Conservation (phyloP, 2,329 filamentous ascomycete species). For the Ophioceras dolichostomum region DNA sequence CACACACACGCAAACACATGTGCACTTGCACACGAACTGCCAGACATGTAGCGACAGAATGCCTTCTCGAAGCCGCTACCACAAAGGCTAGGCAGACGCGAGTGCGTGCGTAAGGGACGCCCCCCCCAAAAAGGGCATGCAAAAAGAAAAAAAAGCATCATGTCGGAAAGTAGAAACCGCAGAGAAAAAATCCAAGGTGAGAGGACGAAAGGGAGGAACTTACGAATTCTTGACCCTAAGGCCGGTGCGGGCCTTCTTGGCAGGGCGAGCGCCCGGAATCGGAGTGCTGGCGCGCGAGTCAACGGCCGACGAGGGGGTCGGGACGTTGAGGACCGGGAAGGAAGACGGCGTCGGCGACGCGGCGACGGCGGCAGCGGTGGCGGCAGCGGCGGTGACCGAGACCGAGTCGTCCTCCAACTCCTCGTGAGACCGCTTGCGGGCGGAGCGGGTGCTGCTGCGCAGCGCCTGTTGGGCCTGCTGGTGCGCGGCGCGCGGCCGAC, state of each 20-base stretch:
- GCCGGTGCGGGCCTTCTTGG: conserved; percentile 48
- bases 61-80: no score
- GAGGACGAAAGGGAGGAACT: no score
- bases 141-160: conserved; percentile 4
- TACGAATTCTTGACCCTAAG: conserved; percentile 59
- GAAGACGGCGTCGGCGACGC: conserved; percentile 39
- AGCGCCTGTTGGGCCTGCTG: no score
- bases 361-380: no score
- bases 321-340: conserved; percentile 33
- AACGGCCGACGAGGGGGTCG: conserved; percentile 23
- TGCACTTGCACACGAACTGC: no score
- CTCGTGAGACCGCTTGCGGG: conserved; percentile 39
- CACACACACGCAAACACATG: no score
- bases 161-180: conserved; percentile 2
- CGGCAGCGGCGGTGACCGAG: no score
- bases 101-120: no score
- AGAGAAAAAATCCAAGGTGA: no score
- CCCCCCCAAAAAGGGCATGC: no score
- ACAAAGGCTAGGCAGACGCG: no score
- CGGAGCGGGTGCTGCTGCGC: conserved; percentile 32
- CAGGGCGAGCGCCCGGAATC: conserved; percentile 43
- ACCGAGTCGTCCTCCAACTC: conserved; percentile 38
- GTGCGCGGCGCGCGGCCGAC: conserved; percentile 4
- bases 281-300: conserved; percentile 51
- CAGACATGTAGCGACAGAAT: no score